Evolutionary conservation across 2,329 filamentous ascomycete species (phyloP), one percentile per base, ranked within the genome.

Genomic region (Bertia moriformis): DNA sequence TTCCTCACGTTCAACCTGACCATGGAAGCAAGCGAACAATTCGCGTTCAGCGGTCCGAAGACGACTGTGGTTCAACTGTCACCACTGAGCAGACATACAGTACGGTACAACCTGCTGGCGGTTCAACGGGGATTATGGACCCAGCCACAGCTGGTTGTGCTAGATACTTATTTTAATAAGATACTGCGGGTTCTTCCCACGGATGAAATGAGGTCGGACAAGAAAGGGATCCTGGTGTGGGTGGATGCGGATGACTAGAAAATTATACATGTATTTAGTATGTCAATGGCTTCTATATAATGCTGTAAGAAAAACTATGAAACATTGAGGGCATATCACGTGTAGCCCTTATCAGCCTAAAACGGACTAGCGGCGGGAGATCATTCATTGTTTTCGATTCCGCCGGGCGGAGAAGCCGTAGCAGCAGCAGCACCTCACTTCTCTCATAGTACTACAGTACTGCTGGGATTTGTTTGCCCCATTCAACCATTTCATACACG

Each of bases 81-180:
- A 17, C 75, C 75, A 1, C 56, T 78, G 44, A 77, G 71, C 46
- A 57, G 73, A 38, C 64, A 72, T 43, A 64, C 56, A 2, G 60
- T 78, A 5, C 54, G 60, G 12, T 80, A 73, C 46, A 66, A 62
- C 33, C 40, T 79, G 3, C 49, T 74, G 30, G 61, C 72, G 12
- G 60, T 65, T 38, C 57, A 61, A 40, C 49, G 52, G 39, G 18
- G 69, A 65, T 2, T 53, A 27, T 78, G 73, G 73, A 66, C 78
- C 19, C 63, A 60, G 39, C 71, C 73, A 3, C 60, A 66, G 39
- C 50, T 78, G 33, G 62, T 68, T 42, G 71, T 78, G 13, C 63
- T 74, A 40, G 74, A 79, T 57, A 65, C 66, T 5, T 77, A 77
- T 46, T 79, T 78, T 51, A 73, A 74, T 49, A 76, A 78, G 59